A percentile compares a stretch with the other conserved stretches of the same genome.
phyloP scores from a whole-genome alignment of 345 rosid species.

The Cardiospermum halicacabum region DNA sequence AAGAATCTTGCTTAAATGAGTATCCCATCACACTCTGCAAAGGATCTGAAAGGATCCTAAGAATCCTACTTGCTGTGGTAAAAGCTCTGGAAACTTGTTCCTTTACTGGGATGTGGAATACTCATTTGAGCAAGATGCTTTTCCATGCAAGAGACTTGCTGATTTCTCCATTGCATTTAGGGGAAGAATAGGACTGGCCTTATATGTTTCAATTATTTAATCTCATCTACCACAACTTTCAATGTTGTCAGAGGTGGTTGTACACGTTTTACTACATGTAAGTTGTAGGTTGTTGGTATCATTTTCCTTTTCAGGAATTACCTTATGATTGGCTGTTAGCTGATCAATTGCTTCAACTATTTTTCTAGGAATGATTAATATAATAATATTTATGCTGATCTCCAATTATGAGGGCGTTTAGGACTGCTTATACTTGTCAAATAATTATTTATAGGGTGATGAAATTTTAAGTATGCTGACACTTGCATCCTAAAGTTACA shows the following conservation, averaged over 20 bases:
- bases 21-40: constrained; percentile 20
- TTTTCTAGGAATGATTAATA: not conserved
- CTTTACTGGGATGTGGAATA: constrained; percentile 31
- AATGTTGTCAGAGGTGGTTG: constrained; percentile 24
- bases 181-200: not conserved
- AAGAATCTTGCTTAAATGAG: constrained; percentile 40
- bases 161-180: not conserved
- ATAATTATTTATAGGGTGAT: too few species aligned
- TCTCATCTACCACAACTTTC: constrained; percentile 19
- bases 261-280: constrained; percentile 8
- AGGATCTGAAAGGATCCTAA: constrained; percentile 1
- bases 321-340: constrained; percentile 9
- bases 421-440: too few species aligned
- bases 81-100: constrained; percentile 2
- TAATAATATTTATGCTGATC: not conserved
- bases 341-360: not conserved
- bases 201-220: constrained; percentile 5
- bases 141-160: constrained; percentile 22
- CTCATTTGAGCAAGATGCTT: constrained; percentile 58
- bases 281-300: not conserved
- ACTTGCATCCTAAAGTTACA: too few species aligned
- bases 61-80: not conserved
- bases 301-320: not conserved
- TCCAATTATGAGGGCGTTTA: too few species aligned
- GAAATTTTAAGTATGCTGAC: too few species aligned